Base-by-base conservation (phyloP, 164 flowering plant species). In the Magnolia officinalis region DNA sequence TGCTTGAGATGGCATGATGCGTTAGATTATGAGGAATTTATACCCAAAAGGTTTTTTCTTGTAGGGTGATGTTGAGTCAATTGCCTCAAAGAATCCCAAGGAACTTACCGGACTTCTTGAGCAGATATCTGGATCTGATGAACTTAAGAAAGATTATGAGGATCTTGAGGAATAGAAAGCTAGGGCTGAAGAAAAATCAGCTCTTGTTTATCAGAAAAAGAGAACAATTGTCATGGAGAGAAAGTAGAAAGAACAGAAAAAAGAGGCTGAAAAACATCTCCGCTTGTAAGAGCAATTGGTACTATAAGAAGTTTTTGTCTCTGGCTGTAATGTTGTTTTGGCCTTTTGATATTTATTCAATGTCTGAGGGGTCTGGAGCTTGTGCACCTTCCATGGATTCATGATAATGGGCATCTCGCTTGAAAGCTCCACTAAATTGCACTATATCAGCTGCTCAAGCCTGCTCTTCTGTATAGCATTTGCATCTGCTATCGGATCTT, bases 41-140 rank as follows among this genome's bases (percentile, higher is more conserved):
- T 50, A 50, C 49, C 77, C 70, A 10, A 67, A 51, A 50, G 76
- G 50, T 74, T 76, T 68, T 20, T 77, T 24, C 49, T 86, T 37
- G 69, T 79, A 96, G 99, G 99, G 99, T 63, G 99, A 96, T 83
- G 98, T 96, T 69, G 99, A 96, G 85, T 94, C 98, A 51, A 92
- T 96, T 82, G 99, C 99, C 50, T 93, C 98, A 6, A 94, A 94
- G 78, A 96, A 93, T 80, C 98, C 98, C 1, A 96, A 92, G 80
- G 99, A 94, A 75, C 92, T 96, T 50, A 91, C 97, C n/a, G 91
- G 77, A 64, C 92, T 96, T 69, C 83, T 96, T 52, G 99, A 96
- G 90, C 99, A 96, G 81, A 94, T 96, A 8, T 94, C 98, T 74
- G 98, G 98, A 6, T 94, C 99, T 78, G 99, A 96, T 72, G 99